A percentile compares a stretch with the other conserved stretches of the same genome.
These are phyloP conservation scores for Tolypocladium pustulatum DNA, from an alignment of 2,329 filamentous ascomycete genomes.

Conservation along the genomic window DNA sequence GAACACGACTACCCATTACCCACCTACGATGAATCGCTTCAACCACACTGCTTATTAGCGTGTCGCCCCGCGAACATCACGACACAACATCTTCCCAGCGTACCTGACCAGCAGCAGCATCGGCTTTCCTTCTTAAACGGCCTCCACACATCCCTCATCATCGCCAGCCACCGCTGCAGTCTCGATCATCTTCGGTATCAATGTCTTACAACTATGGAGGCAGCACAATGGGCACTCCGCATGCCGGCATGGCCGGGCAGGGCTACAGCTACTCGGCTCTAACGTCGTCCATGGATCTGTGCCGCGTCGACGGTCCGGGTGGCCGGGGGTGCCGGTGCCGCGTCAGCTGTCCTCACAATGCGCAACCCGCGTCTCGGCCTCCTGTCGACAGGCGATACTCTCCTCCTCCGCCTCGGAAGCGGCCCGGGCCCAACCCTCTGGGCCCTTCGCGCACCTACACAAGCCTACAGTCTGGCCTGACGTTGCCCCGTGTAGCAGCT, in stretches of 20 bases:
- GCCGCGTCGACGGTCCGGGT: not conserved
- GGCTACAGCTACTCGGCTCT: constrained; percentile 3
- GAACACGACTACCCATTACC: not conserved
- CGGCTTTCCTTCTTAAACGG: not conserved
- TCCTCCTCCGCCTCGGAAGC: not conserved
- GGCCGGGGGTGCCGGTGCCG: not conserved
- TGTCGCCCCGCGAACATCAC: not conserved
- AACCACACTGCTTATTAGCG: not conserved
- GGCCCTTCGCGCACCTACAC: not conserved
- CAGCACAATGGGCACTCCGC: not conserved
- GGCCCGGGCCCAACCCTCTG: not conserved
- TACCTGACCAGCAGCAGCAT: not conserved
- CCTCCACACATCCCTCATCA: not conserved
- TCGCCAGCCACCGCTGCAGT: not conserved
- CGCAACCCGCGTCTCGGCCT: not conserved
- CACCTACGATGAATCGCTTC: not conserved
- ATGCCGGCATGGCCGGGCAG: not conserved
- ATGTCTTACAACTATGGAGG: not conserved
- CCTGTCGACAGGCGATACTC: not conserved
- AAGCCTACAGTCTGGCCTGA: not conserved
- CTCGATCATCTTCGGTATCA: not conserved
- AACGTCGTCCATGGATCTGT: not conserved
- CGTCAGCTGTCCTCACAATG: no score
- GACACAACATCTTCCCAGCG: not conserved
- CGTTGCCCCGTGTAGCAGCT: not conserved